Base-by-base conservation (phyloP, 305 asterid genomes). In the Rubia peregrina region DNA sequence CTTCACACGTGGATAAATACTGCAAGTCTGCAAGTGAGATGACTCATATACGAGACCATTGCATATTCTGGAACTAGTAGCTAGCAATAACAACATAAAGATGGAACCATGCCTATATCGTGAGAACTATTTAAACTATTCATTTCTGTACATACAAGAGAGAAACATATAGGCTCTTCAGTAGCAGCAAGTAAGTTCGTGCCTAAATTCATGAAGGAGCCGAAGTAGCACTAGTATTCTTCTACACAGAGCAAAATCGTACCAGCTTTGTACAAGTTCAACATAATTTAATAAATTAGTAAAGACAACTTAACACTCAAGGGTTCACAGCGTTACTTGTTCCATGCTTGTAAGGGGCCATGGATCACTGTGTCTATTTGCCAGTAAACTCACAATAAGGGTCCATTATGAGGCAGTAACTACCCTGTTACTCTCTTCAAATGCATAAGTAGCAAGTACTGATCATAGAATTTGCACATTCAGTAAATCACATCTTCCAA, bases 231-330 rank as follows among this genome's bases (percentile, higher is more conserved):
- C 21, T 51, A 51, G 9, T 12, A 21, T 56, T 57, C 26, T 92
- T 92, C 97, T 97, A 90, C n/a, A 81, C 19, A 76, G 93, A 61
- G 92, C 95, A 71, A 90, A 76, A 86, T 87, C 90, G 72, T 38
- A 79, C 80, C 96, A 3, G 46, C 46, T 42, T 92, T 87, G 71
- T 81, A 49, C 70, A 16, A 14, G 61, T 38, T 24, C 68, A 69
- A 76, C 7, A 16, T 61, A 77, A 67, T 76, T 67, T 67, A 16
- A 2, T 17, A 36, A 24, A 63, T 60, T 40, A 38, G 61, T 38
- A 74, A 56, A 67, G 26, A 70, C 14, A 30, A 43, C 55, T 9
- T 17, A 33, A 57, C 67, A 30, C 14, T 19, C 65, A 61, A 13
- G n/a, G 17, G 42, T 30, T n/a, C 42, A 4, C 9, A 42, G 46